Base-by-base conservation (phyloP, 208 protist genomes). In the Phytomonas francai region DNA sequence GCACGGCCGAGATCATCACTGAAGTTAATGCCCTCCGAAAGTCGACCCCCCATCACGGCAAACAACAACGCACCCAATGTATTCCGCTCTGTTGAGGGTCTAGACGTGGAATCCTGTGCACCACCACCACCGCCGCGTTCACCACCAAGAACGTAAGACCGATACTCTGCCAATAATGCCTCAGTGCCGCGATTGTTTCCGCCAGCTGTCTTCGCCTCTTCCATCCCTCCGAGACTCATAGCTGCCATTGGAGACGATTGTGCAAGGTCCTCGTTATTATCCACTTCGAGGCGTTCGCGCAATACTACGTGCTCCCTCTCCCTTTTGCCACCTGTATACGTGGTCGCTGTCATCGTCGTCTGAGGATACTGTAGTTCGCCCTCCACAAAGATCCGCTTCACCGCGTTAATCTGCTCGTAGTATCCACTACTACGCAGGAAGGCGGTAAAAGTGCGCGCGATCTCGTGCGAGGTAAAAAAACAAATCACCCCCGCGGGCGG, bases 21-120 rank as follows among this genome's bases (percentile, higher is more conserved):
- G 65, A 99, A 99, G 85, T 99, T 99, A 75, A 99, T 98, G 45
- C 98, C 98, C 78, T 99, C 98, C 25, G 88, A 97, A 34, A 99
- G 77, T 59, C 98, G 97, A 12, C 97, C 98, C 39, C 97, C 97
- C 72, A 99, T 97, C 9, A 99, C 96, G 29, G 81, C 82, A 36
- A 94, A 89, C 0, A 99, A 76, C 14, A 99, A 32, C 31, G 96
- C 97, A 5, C 97, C 97, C 30, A 87, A 60, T 6, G 31, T 14
- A 2, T 4, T 49, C 45, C 65, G 57, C 33, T 33, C 59, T 16
- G 8, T 64, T 25, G 29, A 51, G 22, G 2, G 22, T 66, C n/a
- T 68, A 6, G 16, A 7, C 33, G 9, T n/a, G n/a, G n/a, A n/a
- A n/a, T n/a, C n/a, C n/a, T n/a, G n/a, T n/a, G n/a, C n/a, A n/a